Percentiles rank a stretch among this genome's conserved stretches.
These are phyloP conservation scores for Lepidopterella palustris DNA, from an alignment of 495 filamentous ascomycete species.

Conservation along the genomic window DNA sequence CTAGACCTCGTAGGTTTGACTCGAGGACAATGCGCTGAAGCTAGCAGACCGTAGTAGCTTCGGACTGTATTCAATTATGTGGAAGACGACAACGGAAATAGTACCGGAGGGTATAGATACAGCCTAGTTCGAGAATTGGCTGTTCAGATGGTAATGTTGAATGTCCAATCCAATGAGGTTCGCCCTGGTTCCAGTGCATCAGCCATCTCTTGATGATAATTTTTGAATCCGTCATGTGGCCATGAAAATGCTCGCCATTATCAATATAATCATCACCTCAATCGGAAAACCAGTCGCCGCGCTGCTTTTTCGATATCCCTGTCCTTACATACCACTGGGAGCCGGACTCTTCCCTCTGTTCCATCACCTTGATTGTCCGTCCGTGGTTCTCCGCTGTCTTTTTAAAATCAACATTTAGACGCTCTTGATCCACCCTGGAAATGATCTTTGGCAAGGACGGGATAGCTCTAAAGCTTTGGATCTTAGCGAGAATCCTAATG, in stretches of 20 bases:
- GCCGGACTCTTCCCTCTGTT: neutral
- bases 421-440: conserved; percentile 2
- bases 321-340: neutral
- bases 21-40: conserved; percentile 31
- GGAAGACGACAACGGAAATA: conserved; percentile 7
- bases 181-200: too few species aligned
- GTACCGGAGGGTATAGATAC: neutral
- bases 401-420: conserved; percentile 1
- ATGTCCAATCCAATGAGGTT: too few species aligned
- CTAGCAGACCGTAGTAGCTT: conserved; percentile 30
- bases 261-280: neutral
- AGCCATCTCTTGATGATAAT: too few species aligned
- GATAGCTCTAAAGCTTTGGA: neutral
- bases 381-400: conserved; percentile 3
- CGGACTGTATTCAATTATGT: conserved; percentile 9
- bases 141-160: neutral
- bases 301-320: neutral
- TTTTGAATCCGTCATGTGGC: too few species aligned
- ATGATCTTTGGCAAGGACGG: conserved; percentile 3
- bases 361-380: neutral
- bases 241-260: too few species aligned
- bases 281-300: neutral
- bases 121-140: neutral
- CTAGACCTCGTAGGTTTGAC: too few species aligned
- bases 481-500: neutral